A percentile compares a stretch with the other conserved stretches of the same genome.
Evolutionary conservation across 2,329 filamentous ascomycete species (phyloP).

Genomic region (Xylariaceae sp.): DNA sequence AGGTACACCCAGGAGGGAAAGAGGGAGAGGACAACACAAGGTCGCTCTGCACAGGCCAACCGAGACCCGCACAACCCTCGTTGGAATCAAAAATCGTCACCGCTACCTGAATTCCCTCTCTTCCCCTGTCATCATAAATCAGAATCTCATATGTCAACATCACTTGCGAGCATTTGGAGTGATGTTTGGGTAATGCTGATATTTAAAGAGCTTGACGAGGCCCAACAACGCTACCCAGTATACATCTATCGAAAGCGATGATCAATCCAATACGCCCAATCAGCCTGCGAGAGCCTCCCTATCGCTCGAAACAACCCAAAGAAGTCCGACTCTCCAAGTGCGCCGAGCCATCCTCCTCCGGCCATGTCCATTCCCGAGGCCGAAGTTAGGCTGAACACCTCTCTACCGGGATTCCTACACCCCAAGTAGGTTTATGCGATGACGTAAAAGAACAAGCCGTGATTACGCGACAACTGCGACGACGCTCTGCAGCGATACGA

Average conservation of each 20-base stretch:
- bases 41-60: background rate
- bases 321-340: conserved; percentile 8
- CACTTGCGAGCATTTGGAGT: background rate
- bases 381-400: conserved; percentile 28
- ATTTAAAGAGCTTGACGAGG: background rate
- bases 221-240: conserved; percentile 3
- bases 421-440: conserved; percentile 23
- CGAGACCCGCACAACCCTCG: background rate
- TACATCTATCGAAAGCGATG: conserved; percentile 3
- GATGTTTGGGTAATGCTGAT: background rate
- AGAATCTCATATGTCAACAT: too few relatives aligned
- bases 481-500: conserved; percentile 4
- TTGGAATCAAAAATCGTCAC: background rate
- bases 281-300: background rate
- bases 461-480: background rate
- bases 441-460: conserved; percentile 3
- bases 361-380: conserved; percentile 12
- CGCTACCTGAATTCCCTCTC: background rate
- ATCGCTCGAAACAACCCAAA: conserved; percentile 4
- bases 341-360: conserved; percentile 29
- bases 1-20: too few relatives aligned
- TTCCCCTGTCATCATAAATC: background rate
- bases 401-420: conserved; percentile 14
- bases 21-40: too few relatives aligned
- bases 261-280: conserved; percentile 3